These are phyloP conservation scores for Medicago arabica DNA, from an alignment of 306 rosid species.

Conservation along the genomic window DNA sequence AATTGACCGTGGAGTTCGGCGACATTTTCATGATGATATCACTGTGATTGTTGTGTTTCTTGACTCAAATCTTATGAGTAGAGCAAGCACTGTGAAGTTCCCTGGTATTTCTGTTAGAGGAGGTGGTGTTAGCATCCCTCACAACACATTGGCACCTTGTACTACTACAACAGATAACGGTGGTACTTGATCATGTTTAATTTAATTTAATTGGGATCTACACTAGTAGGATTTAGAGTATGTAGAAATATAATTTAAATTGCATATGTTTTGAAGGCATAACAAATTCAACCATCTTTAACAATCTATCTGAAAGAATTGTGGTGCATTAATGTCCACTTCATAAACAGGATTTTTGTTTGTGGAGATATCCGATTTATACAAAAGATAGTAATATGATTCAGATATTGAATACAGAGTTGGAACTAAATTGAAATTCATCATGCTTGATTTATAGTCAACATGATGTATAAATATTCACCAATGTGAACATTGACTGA, in stretches of 20 bases:
- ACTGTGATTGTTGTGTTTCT: slow-evolving; percentile 91
- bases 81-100: slow-evolving; percentile 74
- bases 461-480: too few species aligned
- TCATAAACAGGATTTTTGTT: not conserved
- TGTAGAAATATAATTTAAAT: slow-evolving; percentile 1
- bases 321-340: not conserved
- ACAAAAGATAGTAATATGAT: too few species aligned
- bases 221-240: slow-evolving; percentile 15
- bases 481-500: too few species aligned
- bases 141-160: slow-evolving; percentile 75
- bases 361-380: too few species aligned
- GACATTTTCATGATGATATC: slow-evolving; percentile 98
- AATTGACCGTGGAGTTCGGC: slow-evolving; percentile 95
- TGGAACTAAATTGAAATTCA: too few species aligned
- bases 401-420: too few species aligned
- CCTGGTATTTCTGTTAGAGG: slow-evolving; percentile 78
- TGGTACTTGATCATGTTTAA: slow-evolving; percentile 52
- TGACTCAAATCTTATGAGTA: slow-evolving; percentile 72
- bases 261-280: slow-evolving; percentile 12
- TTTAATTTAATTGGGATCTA: slow-evolving; percentile 12
- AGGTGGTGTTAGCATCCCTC: slow-evolving; percentile 80
- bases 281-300: not conserved
- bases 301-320: not conserved
- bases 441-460: too few species aligned
- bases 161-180: slow-evolving; percentile 63